Conservation (phyloP, 257 asterid genomes). For the Leptodermis oblonga region DNA sequence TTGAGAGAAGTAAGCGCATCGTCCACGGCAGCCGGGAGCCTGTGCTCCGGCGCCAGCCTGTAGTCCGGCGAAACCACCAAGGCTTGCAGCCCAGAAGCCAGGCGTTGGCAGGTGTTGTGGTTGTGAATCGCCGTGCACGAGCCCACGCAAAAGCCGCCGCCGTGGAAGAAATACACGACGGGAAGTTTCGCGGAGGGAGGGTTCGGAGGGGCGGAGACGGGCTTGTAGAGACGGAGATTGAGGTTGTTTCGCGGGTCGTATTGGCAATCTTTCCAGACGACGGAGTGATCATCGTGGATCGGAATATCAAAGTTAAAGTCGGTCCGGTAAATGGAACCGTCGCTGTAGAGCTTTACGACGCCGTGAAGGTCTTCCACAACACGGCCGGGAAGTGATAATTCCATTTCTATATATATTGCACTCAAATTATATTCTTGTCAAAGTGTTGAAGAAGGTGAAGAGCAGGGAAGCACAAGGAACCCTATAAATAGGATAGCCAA, state of each 20-base stretch:
- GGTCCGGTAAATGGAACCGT: conserved; percentile 13
- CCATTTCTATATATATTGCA: conserved; percentile 11
- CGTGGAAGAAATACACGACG: conserved; percentile 55
- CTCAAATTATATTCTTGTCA: too few species aligned
- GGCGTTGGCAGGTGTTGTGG: conserved; percentile 69
- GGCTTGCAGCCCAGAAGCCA: conserved; percentile 48
- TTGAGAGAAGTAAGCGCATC: conserved; percentile 44
- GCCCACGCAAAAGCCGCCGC: conserved; percentile 87
- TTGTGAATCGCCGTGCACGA: conserved; percentile 62
- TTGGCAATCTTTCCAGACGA: conserved; percentile 4
- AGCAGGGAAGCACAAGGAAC: not conserved
- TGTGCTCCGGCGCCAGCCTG: conserved; percentile 78
- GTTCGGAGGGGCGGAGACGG: not conserved
- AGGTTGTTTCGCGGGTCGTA: not conserved
- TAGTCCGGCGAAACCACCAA: conserved; percentile 72
- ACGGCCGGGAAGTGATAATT: not conserved
- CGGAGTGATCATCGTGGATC: not conserved
- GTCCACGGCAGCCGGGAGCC: conserved; percentile 70
- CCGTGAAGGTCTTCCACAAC: conserved; percentile 5
- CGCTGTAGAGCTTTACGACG: not conserved
- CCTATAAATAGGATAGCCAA: not conserved
- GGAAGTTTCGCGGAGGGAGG: conserved; percentile 30
- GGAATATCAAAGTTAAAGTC: not conserved
- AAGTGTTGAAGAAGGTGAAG: not conserved
- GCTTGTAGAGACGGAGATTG: conserved; percentile 8